Conservation (phyloP, 768 basidiomycete genomes). For the Serendipita sp. region DNA sequence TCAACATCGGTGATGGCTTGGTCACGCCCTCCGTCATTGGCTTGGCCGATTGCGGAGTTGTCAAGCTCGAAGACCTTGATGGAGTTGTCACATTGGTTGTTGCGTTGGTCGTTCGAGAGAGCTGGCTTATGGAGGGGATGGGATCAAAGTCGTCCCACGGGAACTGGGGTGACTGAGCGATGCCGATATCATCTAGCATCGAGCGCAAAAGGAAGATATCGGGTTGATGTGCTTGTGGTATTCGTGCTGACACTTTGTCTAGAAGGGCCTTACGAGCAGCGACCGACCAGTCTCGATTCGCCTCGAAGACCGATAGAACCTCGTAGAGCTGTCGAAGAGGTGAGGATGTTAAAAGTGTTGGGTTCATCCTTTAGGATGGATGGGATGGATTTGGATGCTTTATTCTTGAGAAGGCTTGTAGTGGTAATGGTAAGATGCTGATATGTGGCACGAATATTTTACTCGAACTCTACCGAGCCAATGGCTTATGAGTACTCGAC, state of each 20-base stretch:
- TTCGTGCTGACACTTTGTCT: neutral
- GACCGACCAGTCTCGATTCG: slow-evolving; percentile 1
- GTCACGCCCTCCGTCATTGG: neutral
- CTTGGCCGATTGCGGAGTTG: neutral
- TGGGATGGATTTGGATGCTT: too few species aligned
- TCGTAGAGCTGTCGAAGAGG: slow-evolving; percentile 6
- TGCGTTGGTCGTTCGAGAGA: neutral
- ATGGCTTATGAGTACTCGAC: too few species aligned
- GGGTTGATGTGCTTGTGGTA: neutral
- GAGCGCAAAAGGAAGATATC: slow-evolving; percentile 1
- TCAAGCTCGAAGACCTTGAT: neutral
- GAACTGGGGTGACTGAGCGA: neutral
- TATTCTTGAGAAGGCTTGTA: too few species aligned
- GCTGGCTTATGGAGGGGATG: neutral
- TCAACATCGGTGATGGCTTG: neutral
- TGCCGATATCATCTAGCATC: neutral
- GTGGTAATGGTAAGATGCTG: too few species aligned
- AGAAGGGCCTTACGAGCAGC: neutral
- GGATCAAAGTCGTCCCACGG: neutral
- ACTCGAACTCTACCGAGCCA: too few species aligned
- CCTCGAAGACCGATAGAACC: slow-evolving; percentile 1
- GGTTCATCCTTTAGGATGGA: neutral
- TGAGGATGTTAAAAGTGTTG: neutral
- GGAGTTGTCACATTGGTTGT: neutral
- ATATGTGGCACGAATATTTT: too few species aligned